Percentiles rank a stretch among this genome's conserved stretches.
These are phyloP conservation scores for Alternaria arborescens DNA, from an alignment of 2,329 filamentous ascomycete species.

Conservation along the genomic window DNA sequence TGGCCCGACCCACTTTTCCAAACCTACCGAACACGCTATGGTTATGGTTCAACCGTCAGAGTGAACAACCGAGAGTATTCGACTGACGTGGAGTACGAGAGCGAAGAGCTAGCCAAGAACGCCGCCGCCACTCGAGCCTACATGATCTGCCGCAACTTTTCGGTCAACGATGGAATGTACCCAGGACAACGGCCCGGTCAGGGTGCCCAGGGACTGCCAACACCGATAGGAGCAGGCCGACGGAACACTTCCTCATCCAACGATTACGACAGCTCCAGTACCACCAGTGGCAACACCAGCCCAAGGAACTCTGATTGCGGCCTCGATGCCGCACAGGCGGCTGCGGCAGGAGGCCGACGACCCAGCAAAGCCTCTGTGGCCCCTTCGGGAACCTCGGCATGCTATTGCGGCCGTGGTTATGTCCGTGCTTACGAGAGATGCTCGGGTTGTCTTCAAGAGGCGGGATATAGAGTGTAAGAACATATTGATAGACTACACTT, in stretches of 20 bases:
- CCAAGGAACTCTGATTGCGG: slow-evolving; percentile 59
- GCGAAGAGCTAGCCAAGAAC: slow-evolving; percentile 84
- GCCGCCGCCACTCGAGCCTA: slow-evolving; percentile 95
- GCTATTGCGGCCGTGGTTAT: slow-evolving; percentile 50
- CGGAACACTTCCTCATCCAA: slow-evolving; percentile 57
- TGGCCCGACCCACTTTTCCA: slow-evolving; percentile 93
- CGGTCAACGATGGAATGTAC: slow-evolving; percentile 92
- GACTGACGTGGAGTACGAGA: slow-evolving; percentile 85
- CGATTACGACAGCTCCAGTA: slow-evolving; percentile 62
- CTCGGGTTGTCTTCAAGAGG: slow-evolving; percentile 53
- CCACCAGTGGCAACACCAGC: slow-evolving; percentile 64
- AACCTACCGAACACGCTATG: slow-evolving; percentile 75
- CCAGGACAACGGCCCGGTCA: slow-evolving; percentile 64
- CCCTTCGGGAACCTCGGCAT: slow-evolving; percentile 36
- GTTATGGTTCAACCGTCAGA: slow-evolving; percentile 88
- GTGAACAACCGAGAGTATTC: slow-evolving; percentile 98
- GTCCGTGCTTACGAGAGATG: slow-evolving; percentile 56
- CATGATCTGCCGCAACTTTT: slow-evolving; percentile 98
- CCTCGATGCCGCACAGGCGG: slow-evolving; percentile 44
- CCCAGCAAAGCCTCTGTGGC: slow-evolving; percentile 48
- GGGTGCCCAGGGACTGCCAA: slow-evolving; percentile 68
- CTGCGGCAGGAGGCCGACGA: slow-evolving; percentile 37
- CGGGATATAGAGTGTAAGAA: slow-evolving; percentile 46
- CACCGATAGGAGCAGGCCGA: slow-evolving; percentile 69
- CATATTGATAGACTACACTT: background rate